Base-by-base conservation (phyloP, 2,329 filamentous ascomycete genomes). In the Trichophyton schoenleinii region DNA sequence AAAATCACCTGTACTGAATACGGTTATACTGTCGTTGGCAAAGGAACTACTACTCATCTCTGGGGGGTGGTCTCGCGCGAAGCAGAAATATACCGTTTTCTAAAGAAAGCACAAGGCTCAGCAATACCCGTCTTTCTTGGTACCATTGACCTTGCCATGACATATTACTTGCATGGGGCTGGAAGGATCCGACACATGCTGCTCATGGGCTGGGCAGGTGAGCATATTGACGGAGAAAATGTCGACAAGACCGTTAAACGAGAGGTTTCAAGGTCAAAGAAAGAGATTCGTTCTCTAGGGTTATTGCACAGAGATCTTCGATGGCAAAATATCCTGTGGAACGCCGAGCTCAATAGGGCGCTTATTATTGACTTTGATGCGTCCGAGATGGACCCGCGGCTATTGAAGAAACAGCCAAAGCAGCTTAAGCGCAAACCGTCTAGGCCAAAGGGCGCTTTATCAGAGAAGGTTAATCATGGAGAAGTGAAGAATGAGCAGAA, bases 151-250 rank as follows among this genome's bases (percentile, higher is more conserved):
- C 42, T 71, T 60, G 61, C 52, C 2, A 58, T 64, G 38, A 63
- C 64, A 22, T 71, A 70, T 52, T 72, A 71, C 57, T 65, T 71
- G 4, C 61, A 72, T 62, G 65, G 68, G 0, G 66, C 66, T 58
- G 66, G 68, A 31, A 48, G 66, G 36, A 71, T 71, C 57, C 65
- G 65, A 4, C 65, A 72, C 60, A 71, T 71, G 66, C 66, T 72
- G 1, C 62, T 72, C 0, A 71, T 72, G 68, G 68, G 28, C 36
- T 72, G 66, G 69, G 69, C 64, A 8, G 66, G 66, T 22, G 65
- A 65, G 28, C 59, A n/a, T 38, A 60, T 64, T 25, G 48, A 57
- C 36, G 31, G 60, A 46, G 42, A 46, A 22, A 57, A 60, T 13
- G 31, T 62, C 3, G 58, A 61, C 9, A 58, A 62, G 46, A n/a